Evolutionary conservation across 805 yeast species (phyloP).

Genomic region (Saturnispora gosingensis): DNA sequence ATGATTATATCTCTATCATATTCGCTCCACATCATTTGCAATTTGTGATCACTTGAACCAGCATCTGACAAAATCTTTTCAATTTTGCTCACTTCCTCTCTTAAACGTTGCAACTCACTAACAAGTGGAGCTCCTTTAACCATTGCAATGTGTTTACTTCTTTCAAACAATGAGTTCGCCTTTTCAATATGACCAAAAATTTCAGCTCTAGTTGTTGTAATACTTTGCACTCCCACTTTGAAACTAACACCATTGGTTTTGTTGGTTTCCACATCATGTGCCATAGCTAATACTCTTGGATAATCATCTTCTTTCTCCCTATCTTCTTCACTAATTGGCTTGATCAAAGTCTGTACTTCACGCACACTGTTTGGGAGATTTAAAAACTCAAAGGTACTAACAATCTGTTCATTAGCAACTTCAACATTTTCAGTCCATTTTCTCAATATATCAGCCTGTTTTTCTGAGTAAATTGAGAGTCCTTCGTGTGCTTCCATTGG

Average conservation of each 20-base stretch:
- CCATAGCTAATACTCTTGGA: conserved; percentile 31
- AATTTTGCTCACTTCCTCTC: conserved; percentile 47
- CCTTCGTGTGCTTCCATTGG: conserved; percentile 85
- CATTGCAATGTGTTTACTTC: conserved; percentile 27
- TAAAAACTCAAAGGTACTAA: conserved; percentile 72
- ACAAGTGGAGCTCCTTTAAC: conserved; percentile 2
- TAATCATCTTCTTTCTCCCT: conserved; percentile 28
- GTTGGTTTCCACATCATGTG: conserved; percentile 24
- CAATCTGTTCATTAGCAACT: conserved; percentile 68
- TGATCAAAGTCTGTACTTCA: conserved; percentile 35
- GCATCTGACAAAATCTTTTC: conserved; percentile 58
- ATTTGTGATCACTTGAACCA: conserved; percentile 45
- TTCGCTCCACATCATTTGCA: conserved; percentile 39
- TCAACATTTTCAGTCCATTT: conserved; percentile 65
- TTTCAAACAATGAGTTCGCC: conserved; percentile 19
- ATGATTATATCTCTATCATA: conserved; percentile 34
- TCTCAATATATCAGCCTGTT: conserved; percentile 69
- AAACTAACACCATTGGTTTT: not conserved
- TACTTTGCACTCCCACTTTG: not conserved
- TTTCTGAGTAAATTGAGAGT: conserved; percentile 81
- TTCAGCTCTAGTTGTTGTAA: not conserved
- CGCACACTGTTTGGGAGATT: conserved; percentile 61
- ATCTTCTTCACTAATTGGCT: conserved; percentile 12
- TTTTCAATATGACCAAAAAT: conserved; percentile 1
- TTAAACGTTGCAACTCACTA: conserved; percentile 19